Percentiles rank a stretch among this genome's conserved stretches.
These are phyloP conservation scores for Blastomyces gilchristii DNA, from an alignment of 2,329 filamentous ascomycete species.

Conservation along the genomic window DNA sequence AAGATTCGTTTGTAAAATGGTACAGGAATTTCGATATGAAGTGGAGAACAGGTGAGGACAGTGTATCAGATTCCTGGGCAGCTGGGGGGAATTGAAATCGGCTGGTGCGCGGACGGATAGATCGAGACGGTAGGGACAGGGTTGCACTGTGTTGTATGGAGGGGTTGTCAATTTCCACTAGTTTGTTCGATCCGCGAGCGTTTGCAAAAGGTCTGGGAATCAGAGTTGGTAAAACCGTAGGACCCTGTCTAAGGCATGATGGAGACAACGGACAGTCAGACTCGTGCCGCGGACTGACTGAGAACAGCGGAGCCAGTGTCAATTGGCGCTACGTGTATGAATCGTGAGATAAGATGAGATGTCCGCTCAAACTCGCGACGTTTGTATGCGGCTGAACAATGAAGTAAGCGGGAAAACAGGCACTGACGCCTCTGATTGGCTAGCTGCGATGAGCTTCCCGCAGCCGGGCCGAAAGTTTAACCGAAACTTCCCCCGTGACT, in stretches of 20 bases:
- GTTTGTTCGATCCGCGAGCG: neutral
- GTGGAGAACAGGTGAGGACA: neutral
- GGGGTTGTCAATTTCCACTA: neutral
- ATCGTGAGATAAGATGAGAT: neutral
- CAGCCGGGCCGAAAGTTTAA: neutral
- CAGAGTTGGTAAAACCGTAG: neutral
- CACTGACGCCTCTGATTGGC: neutral
- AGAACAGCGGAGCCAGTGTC: neutral
- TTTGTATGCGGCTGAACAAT: neutral
- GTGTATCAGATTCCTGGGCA: neutral
- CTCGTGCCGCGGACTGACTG: neutral
- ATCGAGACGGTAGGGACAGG: neutral
- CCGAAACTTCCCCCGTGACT: neutral
- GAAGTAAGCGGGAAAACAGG: neutral
- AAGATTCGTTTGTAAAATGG: neutral
- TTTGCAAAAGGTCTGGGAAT: neutral
- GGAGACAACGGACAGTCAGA: neutral
- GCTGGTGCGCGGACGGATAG: neutral
- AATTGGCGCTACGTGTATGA: neutral
- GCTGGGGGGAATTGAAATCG: conserved; percentile 1
- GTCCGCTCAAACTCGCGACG: neutral
- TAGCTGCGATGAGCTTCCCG: neutral
- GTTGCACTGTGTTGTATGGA: conserved; percentile 1
- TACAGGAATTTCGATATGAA: conserved; percentile 3
- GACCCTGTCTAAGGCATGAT: neutral